Evolutionary conservation across 2,329 filamentous ascomycete species (phyloP).

Genomic region (Aspergillus awamori): DNA sequence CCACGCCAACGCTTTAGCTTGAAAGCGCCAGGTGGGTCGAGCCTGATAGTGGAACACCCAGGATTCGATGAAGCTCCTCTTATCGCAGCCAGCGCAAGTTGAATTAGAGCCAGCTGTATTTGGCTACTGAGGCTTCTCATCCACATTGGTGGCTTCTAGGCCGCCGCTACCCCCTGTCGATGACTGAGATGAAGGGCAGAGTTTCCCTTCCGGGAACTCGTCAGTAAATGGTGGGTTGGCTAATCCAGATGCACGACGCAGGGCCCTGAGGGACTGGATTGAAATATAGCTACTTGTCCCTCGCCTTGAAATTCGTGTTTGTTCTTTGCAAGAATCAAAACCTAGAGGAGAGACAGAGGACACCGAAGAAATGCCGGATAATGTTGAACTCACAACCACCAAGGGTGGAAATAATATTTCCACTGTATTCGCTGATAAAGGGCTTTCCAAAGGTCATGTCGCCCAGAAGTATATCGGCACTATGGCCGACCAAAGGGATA

Average conservation of each 20-base stretch:
- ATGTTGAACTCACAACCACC: neutral
- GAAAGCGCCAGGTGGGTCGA: neutral
- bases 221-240: constrained; percentile 1
- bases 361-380: neutral
- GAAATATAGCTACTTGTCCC: neutral
- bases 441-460: neutral
- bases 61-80: constrained; percentile 1
- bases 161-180: neutral
- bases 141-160: constrained; percentile 1
- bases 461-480: constrained; percentile 8
- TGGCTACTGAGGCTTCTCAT: neutral
- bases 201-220: constrained; percentile 1
- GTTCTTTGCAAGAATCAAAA: neutral
- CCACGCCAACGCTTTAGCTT: neutral
- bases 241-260: neutral
- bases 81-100: neutral
- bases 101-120: neutral
- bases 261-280: neutral
- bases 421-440: neutral
- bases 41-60: constrained; percentile 1
- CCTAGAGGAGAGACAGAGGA: neutral
- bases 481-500: constrained; percentile 9
- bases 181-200: neutral
- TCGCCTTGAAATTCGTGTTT: neutral
- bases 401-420: neutral